phyloP scores from a whole-genome alignment of 2,329 filamentous ascomycete species.

The Fusarium nurragi region DNA sequence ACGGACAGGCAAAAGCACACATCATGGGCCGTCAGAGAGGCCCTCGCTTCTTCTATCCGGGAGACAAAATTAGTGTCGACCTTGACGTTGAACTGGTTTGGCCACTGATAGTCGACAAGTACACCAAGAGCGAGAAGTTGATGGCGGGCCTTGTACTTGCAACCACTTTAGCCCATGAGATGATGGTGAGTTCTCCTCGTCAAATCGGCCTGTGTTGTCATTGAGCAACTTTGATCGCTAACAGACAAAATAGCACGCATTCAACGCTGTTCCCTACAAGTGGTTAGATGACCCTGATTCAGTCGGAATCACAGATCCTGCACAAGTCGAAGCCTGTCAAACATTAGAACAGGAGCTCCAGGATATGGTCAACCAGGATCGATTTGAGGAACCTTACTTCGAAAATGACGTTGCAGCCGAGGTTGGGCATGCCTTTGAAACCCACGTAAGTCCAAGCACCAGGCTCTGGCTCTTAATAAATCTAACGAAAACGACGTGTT shows the following conservation, averaged over 20 bases:
- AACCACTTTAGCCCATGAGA: slow-evolving; percentile 42
- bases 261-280: background rate
- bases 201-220: background rate
- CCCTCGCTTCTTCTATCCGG: background rate
- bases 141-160: slow-evolving; percentile 37
- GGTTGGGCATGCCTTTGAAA: slow-evolving; percentile 41
- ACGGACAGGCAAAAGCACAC: background rate
- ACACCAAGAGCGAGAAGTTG: slow-evolving; percentile 42
- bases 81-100: slow-evolving; percentile 39
- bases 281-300: slow-evolving; percentile 31
- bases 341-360: slow-evolving; percentile 12
- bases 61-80: background rate
- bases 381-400: slow-evolving; percentile 36
- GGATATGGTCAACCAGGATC: background rate
- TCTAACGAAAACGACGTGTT: background rate
- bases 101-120: slow-evolving; percentile 37
- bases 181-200: slow-evolving; percentile 39
- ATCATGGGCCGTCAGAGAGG: background rate
- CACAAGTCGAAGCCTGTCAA: slow-evolving; percentile 17
- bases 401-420: slow-evolving; percentile 38
- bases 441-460: slow-evolving; percentile 7
- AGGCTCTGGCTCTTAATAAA: background rate
- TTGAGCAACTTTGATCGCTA: background rate
- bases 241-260: slow-evolving; percentile 35
- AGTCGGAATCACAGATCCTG: slow-evolving; percentile 19